Conservation (phyloP, 768 basidiomycete species). For the Hericium rajendrae region DNA sequence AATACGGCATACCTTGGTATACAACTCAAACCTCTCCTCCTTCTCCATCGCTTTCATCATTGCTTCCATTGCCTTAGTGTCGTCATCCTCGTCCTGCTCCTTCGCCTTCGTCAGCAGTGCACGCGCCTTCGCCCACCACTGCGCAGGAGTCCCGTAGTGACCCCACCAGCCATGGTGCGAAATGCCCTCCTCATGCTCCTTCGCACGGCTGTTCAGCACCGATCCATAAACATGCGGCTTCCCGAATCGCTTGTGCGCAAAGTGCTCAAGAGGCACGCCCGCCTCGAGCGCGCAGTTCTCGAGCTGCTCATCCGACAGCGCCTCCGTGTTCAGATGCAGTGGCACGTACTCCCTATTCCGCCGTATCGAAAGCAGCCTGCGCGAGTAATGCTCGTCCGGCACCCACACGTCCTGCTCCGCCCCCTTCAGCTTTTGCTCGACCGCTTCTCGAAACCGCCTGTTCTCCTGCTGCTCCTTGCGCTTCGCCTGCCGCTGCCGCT, state of each 20-base stretch:
- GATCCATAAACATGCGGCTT: not conserved
- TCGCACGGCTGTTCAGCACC: not conserved
- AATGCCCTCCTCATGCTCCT: not conserved
- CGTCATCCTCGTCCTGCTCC: slow-evolving; percentile 5
- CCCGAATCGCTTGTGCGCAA: slow-evolving; percentile 21
- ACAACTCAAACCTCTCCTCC: slow-evolving; percentile 46
- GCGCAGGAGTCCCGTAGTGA: not conserved
- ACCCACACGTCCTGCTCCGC: slow-evolving; percentile 46
- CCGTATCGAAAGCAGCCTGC: too few relatives aligned
- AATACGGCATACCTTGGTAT: slow-evolving; percentile 33
- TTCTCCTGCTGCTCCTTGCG: slow-evolving; percentile 36
- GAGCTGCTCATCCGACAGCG: slow-evolving; percentile 42
- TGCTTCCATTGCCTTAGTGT: slow-evolving; percentile 9
- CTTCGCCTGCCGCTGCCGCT: slow-evolving; percentile 33
- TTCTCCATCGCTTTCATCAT: slow-evolving; percentile 15
- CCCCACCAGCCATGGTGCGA: not conserved
- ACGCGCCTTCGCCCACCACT: not conserved
- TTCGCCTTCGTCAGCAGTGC: slow-evolving; percentile 7
- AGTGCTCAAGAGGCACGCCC: slow-evolving; percentile 44
- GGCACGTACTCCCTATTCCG: too few relatives aligned
- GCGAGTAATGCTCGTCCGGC: slow-evolving; percentile 12
- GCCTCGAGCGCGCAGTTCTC: slow-evolving; percentile 60
- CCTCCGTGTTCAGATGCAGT: slow-evolving; percentile 53
- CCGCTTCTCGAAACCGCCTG: slow-evolving; percentile 47
- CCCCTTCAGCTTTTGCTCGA: slow-evolving; percentile 54